Evolutionary conservation across 805 yeast species (phyloP).

Genomic region (Jamesozyma rosinii): DNA sequence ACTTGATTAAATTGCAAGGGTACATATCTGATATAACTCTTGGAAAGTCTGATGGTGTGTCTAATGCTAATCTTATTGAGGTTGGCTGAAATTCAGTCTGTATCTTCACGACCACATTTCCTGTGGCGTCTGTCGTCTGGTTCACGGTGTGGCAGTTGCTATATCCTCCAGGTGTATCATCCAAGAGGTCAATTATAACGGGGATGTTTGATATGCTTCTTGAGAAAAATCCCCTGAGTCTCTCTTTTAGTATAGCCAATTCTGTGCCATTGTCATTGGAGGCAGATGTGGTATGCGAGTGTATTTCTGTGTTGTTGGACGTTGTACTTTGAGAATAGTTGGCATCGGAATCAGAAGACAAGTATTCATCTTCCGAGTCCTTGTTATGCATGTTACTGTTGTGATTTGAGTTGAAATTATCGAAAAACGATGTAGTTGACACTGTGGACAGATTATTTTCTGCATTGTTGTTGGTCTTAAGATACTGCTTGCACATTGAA

Average conservation of each 20-base stretch:
- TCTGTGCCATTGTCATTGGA: conserved; percentile 25
- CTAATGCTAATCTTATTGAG: conserved; percentile 15
- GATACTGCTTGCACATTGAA: conserved; percentile 54
- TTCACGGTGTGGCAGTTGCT: conserved; percentile 32
- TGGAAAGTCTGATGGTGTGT: conserved; percentile 15
- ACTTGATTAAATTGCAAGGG: conserved; percentile 13
- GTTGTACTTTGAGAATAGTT: not conserved
- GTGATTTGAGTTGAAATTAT: not conserved
- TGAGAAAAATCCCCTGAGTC: conserved; percentile 65
- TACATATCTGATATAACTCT: conserved; percentile 10
- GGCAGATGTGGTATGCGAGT: not conserved
- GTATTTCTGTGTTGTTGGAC: not conserved
- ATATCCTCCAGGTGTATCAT: not conserved
- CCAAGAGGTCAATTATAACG: conserved; percentile 45
- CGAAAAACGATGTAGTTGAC: not conserved
- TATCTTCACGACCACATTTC: conserved; percentile 51
- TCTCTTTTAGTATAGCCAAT: conserved; percentile 42
- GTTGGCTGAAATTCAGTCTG: conserved; percentile 50
- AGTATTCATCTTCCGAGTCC: not conserved
- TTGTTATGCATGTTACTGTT: not conserved
- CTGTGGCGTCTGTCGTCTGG: conserved; percentile 52
- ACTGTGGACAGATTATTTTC: not conserved
- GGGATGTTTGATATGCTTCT: conserved; percentile 52
- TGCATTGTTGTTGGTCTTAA: conserved; percentile 9
- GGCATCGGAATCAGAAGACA: not conserved